These are phyloP conservation scores for Scheffersomyces parashehatae DNA, from an alignment of 1,139 yeast genomes.

Conservation along the genomic window DNA sequence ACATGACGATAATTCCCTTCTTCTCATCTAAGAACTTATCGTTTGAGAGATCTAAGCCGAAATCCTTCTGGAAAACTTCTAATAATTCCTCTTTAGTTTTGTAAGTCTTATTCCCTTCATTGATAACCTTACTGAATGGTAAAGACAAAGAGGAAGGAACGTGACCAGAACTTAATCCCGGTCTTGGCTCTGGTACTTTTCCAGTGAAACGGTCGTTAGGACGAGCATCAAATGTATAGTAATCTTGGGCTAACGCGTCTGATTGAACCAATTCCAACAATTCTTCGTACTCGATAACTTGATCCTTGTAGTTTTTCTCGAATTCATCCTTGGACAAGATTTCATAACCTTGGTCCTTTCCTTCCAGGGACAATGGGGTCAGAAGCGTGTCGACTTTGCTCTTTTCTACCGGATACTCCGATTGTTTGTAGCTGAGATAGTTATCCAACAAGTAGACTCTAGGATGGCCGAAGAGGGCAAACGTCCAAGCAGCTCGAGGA, in stretches of 20 bases:
- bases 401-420: constrained; percentile 25
- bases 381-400: constrained; percentile 5
- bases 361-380: constrained; percentile 5
- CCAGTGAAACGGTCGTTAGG: constrained; percentile 76
- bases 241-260: constrained; percentile 48
- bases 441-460: constrained; percentile 70
- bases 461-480: constrained; percentile 73
- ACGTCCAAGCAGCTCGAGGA: constrained; percentile 91
- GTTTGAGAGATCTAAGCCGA: constrained; percentile 32
- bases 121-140: constrained; percentile 67
- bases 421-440: constrained; percentile 50
- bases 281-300: constrained; percentile 66
- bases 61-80: constrained; percentile 44
- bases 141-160: constrained; percentile 78
- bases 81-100: constrained; percentile 47
- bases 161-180: constrained; percentile 87
- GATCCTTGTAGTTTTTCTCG: constrained; percentile 35
- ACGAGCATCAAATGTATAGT: constrained; percentile 77
- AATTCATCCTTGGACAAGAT: constrained; percentile 24
- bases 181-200: constrained; percentile 79
- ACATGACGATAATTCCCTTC: constrained; percentile 77
- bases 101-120: constrained; percentile 47
- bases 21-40: constrained; percentile 23
- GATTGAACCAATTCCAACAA: constrained; percentile 54
- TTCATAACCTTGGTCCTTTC: constrained; percentile 17